Percentiles rank a stretch among this genome's conserved stretches.
Conservation (phyloP, 257 asterid genomes). For the Rehmannia glutinosa region DNA sequence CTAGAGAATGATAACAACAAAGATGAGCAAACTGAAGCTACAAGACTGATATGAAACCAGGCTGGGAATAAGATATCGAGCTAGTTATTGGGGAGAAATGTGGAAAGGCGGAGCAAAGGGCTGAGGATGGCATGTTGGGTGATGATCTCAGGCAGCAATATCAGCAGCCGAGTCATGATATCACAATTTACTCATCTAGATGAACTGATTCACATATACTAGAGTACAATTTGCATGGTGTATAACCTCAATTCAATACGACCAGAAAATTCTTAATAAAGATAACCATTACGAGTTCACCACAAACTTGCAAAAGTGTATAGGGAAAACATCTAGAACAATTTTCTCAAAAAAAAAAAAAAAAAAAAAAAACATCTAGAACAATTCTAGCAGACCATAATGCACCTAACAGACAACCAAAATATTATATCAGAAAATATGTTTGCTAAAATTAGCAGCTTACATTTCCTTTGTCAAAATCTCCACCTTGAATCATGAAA, state of each 20-base stretch:
- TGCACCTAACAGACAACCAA: not conserved
- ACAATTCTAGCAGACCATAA: not conserved
- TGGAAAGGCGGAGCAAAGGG: not conserved
- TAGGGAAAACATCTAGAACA: too few relatives aligned
- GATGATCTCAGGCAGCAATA: not conserved
- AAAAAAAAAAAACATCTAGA: not conserved
- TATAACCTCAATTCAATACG: not conserved
- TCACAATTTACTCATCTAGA: not conserved
- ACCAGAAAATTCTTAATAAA: not conserved
- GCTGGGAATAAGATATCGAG: not conserved
- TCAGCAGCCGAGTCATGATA: not conserved
- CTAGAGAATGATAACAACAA: too few relatives aligned
- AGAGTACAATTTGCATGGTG: not conserved
- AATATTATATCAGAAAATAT: not conserved
- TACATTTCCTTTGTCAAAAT: constrained; percentile 97
- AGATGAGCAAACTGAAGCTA: not conserved
- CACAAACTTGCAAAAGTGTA: too few relatives aligned
- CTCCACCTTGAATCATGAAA: constrained; percentile 99
- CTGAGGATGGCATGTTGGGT: not conserved
- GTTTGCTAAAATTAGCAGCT: constrained; percentile 22
- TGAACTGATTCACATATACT: not conserved
- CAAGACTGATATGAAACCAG: not conserved
- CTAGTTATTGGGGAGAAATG: not conserved
- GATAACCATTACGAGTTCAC: not conserved
- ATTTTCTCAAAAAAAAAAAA: too few relatives aligned